Base-by-base conservation (phyloP, 305 asterid genomes). In the Fraxinus floribunda region DNA sequence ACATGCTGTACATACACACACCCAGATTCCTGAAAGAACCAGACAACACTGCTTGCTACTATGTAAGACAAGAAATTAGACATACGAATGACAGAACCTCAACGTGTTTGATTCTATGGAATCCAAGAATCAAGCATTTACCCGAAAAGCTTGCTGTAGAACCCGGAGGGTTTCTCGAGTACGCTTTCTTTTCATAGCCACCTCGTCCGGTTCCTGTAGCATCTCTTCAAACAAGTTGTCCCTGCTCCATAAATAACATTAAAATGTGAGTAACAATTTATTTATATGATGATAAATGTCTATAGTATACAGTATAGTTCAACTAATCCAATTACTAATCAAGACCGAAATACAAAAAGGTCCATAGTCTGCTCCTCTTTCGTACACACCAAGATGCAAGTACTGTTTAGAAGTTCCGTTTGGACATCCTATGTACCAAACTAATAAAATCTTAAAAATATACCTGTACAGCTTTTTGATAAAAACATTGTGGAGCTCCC, bases 391-490 rank as follows among this genome's bases (percentile, higher is more conserved):
- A 60, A 22, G 34, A 9, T 22, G 15, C n/a, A 66, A 66, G 24
- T 18, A 7, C 73, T 3, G 4, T 66, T 26, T 26, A 22, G 34
- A 66, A 66, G 15, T 3, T 66, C 73, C 7, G 5, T 26, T 66
- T 2, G 73, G 73, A 22, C 34, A 66, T 66, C 35, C 73, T 66
- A 66, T 10, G 15, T 13, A 8, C 34, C 13, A 66, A 66, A 66
- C 15, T 66, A 22, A 22, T 30, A 78, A 60, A 71, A 32, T 66
- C 36, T 24, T 60, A 72, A 83, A n/a, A 79, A 75, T 78, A 79
- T 91, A 93, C 99, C 99, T 93, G 95, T 97, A 97, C 79, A 97
- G 98, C 85, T 90, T 92, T 82, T 89, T 89, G 81, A 97, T 97
- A 86, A 94, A 94, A 76, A 94, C 91, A 64, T 96, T 94, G 84